These are phyloP conservation scores for Elaeis guineensis DNA, from an alignment of 176 grass and related monocot species.

Conservation along the genomic window DNA sequence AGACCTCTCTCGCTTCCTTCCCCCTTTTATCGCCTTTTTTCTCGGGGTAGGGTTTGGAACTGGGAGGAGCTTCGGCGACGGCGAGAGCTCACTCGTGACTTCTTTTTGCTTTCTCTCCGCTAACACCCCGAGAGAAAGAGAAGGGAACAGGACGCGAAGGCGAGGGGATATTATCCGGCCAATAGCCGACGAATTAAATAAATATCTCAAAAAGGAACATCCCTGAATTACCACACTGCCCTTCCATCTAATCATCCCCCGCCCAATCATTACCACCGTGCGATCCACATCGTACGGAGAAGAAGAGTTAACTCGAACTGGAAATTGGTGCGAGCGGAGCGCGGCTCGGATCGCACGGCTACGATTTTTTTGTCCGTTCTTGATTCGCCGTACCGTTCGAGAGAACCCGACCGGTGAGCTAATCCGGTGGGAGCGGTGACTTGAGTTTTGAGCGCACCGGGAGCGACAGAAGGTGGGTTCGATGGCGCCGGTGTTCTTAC, in stretches of 20 bases:
- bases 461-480: too few relatives aligned
- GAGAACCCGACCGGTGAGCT: too few relatives aligned
- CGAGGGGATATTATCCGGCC: constrained; percentile 15
- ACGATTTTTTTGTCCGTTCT: too few relatives aligned
- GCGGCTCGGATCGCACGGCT: too few relatives aligned
- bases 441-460: too few relatives aligned
- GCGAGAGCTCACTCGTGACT: constrained; percentile 27
- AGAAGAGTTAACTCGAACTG: neutral
- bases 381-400: too few relatives aligned
- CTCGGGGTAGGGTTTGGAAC: constrained; percentile 3
- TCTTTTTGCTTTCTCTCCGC: constrained; percentile 21
- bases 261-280: neutral
- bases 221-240: constrained; percentile 18
- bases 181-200: constrained; percentile 21
- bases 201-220: constrained; percentile 1
- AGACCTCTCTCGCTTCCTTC: constrained; percentile 2
- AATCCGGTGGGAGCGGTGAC: too few relatives aligned
- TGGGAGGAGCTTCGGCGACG: constrained; percentile 2
- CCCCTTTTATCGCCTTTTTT: neutral
- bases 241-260: neutral
- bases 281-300: neutral
- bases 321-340: too few relatives aligned
- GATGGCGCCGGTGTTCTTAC: too few relatives aligned
- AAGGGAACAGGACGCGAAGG: neutral
- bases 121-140: constrained; percentile 5